Conservation (phyloP, 1,284 basidiomycete genomes). For the Apiotrichum montevideense region DNA sequence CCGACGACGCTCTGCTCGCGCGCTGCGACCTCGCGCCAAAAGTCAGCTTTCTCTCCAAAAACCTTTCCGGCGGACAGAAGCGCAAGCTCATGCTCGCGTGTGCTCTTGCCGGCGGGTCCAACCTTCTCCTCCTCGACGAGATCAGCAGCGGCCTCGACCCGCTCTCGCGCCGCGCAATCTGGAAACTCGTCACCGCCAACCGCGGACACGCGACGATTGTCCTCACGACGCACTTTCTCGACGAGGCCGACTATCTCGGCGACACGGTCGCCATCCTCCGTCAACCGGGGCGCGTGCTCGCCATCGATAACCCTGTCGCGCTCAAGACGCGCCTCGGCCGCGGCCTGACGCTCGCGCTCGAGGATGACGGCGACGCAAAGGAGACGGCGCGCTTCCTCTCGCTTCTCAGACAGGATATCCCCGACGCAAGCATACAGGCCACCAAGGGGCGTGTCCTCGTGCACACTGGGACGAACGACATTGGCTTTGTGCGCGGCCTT, state of each 20-base stretch:
- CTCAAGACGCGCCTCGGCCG: slow-evolving; percentile 59
- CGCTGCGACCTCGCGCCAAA: slow-evolving; percentile 68
- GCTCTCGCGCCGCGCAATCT: slow-evolving; percentile 65
- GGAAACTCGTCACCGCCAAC: slow-evolving; percentile 64
- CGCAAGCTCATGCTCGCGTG: slow-evolving; percentile 72
- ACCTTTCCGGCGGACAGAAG: slow-evolving; percentile 72
- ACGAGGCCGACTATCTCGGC: slow-evolving; percentile 71
- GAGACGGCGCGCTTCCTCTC: slow-evolving; percentile 34
- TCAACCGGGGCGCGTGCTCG: slow-evolving; percentile 66
- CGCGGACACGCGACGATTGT: slow-evolving; percentile 61
- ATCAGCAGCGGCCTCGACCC: slow-evolving; percentile 76
- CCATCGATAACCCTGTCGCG: slow-evolving; percentile 63
- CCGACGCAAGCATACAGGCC: too few relatives aligned
- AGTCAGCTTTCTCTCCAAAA: slow-evolving; percentile 59
- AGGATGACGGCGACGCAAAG: not conserved
- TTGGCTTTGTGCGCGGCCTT: slow-evolving; percentile 55
- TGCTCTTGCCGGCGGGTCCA: slow-evolving; percentile 59
- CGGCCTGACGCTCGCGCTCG: slow-evolving; percentile 58
- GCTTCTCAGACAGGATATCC: slow-evolving; percentile 33
- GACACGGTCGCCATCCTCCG: slow-evolving; percentile 69
- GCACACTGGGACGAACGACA: slow-evolving; percentile 47
- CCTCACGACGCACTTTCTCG: slow-evolving; percentile 67
- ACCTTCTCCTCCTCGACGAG: slow-evolving; percentile 64
- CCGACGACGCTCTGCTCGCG: slow-evolving; percentile 55
- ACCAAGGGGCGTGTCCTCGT: too few relatives aligned